A percentile compares a stretch with the other conserved stretches of the same genome.
Conservation (phyloP, 2,329 filamentous ascomycete species). For the Aspergillus japonicus region DNA sequence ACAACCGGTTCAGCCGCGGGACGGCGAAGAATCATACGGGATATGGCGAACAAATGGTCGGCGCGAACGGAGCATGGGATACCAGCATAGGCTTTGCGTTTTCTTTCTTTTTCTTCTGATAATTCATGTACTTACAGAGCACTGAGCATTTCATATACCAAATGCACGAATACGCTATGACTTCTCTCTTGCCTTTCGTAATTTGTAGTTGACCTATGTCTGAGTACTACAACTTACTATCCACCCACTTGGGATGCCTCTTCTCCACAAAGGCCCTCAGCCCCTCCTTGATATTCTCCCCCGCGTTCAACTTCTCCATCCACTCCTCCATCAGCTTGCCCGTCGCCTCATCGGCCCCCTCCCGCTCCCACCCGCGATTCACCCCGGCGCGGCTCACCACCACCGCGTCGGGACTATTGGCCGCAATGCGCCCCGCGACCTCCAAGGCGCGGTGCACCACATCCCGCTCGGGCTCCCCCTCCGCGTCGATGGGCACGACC, state of each 20-base stretch:
- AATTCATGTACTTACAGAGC: background rate
- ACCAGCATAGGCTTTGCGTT: slow-evolving; percentile 17
- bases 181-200: background rate
- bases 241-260: slow-evolving; percentile 63
- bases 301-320: slow-evolving; percentile 60
- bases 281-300: slow-evolving; percentile 73
- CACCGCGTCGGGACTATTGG: slow-evolving; percentile 71
- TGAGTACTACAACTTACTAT: slow-evolving; percentile 37
- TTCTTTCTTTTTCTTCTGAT: background rate
- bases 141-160: background rate
- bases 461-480: slow-evolving; percentile 10
- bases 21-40: slow-evolving; percentile 29
- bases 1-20: slow-evolving; percentile 25
- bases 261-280: slow-evolving; percentile 75
- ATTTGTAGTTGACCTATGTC: background rate
- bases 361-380: slow-evolving; percentile 68
- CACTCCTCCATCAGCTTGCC: slow-evolving; percentile 57
- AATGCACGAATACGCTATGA: slow-evolving; percentile 6
- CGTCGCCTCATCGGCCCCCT: slow-evolving; percentile 64
- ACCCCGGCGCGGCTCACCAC: slow-evolving; percentile 72
- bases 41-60: slow-evolving; percentile 32
- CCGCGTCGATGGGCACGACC: slow-evolving; percentile 36
- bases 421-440: slow-evolving; percentile 61
- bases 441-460: slow-evolving; percentile 51
- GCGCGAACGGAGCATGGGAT: slow-evolving; percentile 26